A percentile compares a stretch with the other conserved stretches of the same genome.
These are phyloP conservation scores for Macrocybe gigantea DNA, from an alignment of 768 basidiomycete species.

Conservation along the genomic window DNA sequence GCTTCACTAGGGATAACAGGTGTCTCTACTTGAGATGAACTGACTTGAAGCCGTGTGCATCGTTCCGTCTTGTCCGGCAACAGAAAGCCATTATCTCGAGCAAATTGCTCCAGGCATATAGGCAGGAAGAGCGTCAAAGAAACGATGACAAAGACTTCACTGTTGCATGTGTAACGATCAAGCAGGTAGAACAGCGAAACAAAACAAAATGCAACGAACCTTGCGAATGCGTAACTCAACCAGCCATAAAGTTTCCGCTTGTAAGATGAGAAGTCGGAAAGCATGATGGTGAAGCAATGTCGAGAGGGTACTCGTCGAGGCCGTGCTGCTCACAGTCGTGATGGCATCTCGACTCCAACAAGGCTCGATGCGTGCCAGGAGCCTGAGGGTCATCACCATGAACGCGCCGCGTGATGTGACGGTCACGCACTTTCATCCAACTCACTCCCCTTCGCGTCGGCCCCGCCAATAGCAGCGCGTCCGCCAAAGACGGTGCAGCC, in stretches of 20 bases:
- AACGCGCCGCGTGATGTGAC: not conserved
- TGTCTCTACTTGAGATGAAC: constrained; percentile 8
- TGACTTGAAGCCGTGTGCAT: constrained; percentile 35
- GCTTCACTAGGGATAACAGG: constrained; percentile 14
- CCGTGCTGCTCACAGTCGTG: not conserved
- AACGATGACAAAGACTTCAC: constrained; percentile 79
- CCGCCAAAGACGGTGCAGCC: too few relatives aligned
- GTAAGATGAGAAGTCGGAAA: constrained; percentile 17
- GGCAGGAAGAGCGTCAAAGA: constrained; percentile 79
- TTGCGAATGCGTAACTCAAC: constrained; percentile 83
- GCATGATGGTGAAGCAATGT: constrained; percentile 3
- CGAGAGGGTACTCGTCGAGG: not conserved
- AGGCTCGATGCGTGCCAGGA: not conserved
- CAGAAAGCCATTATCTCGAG: constrained; percentile 80
- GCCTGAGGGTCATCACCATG: not conserved
- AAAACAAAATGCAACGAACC: constrained; percentile 29
- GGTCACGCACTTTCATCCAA: too few relatives aligned
- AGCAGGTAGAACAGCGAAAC: not conserved
- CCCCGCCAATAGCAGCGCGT: too few relatives aligned
- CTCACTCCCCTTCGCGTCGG: too few relatives aligned
- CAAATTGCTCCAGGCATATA: constrained; percentile 83
- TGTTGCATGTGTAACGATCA: constrained; percentile 17
- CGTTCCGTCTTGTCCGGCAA: constrained; percentile 61
- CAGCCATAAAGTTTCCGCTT: constrained; percentile 59
- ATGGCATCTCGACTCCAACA: not conserved